A percentile compares a stretch with the other conserved stretches of the same genome.
These are phyloP conservation scores for Pouteria glomerata DNA, from an alignment of 148 eudicot genomes.

Conservation along the genomic window DNA sequence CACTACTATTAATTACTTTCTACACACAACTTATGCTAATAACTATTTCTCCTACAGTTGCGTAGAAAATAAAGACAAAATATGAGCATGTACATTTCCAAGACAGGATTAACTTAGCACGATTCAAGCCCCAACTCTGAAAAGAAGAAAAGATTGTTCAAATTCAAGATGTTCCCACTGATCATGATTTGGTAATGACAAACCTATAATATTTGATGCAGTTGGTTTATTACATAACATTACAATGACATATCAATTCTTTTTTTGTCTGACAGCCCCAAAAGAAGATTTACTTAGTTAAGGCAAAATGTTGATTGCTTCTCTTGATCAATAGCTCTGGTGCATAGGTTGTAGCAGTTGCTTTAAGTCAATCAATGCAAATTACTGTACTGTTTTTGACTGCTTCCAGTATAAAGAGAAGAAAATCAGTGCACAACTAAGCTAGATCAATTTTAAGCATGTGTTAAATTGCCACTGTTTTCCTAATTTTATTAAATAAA, in stretches of 20 bases:
- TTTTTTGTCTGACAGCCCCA: too few relatives aligned
- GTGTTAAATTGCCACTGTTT: too few relatives aligned
- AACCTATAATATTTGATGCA: too few relatives aligned
- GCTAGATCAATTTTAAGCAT: too few relatives aligned
- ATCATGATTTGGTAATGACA: not conserved
- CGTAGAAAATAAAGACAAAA: not conserved
- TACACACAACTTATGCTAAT: too few relatives aligned
- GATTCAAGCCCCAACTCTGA: not conserved
- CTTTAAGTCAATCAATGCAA: not conserved
- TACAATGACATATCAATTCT: too few relatives aligned
- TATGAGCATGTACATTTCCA: too few relatives aligned
- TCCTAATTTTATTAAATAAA: too few relatives aligned
- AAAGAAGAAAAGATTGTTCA: not conserved
- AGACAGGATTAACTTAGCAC: too few relatives aligned
- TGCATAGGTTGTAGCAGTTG: not conserved
- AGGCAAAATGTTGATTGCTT: not conserved
- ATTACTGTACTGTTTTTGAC: not conserved
- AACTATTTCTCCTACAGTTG: not conserved
- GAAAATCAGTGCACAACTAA: too few relatives aligned
- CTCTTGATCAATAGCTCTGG: not conserved
- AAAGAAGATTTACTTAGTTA: not conserved
- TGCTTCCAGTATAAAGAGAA: not conserved
- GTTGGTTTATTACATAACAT: too few relatives aligned
- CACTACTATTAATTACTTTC: too few relatives aligned
- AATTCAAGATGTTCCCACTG: not conserved